Base-by-base conservation (phyloP, 2,329 filamentous ascomycete species). In the Rosellinia necatrix region DNA sequence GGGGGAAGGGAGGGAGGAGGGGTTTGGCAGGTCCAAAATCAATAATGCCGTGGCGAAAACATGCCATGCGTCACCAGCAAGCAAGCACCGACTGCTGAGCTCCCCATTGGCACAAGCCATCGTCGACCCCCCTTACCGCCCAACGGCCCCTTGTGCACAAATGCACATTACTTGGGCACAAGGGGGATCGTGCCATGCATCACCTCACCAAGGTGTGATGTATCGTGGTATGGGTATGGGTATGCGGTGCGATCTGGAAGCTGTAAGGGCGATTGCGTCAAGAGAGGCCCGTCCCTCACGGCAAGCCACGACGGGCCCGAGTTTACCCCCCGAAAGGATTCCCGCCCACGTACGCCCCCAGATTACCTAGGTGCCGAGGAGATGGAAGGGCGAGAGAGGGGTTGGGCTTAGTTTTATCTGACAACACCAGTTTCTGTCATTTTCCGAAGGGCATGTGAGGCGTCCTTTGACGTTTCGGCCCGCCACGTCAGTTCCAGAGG, bases 401-500 rank as follows among this genome's bases (percentile, higher is more conserved):
- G 35, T 32, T 49, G 5, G 17, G 15, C 10, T 32, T n/a, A n/a
- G n/a, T n/a, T n/a, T n/a, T n/a, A n/a, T n/a, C n/a, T n/a, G n/a
- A n/a, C n/a, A n/a, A n/a, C n/a, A n/a, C 10, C 43, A 13, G 19
- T 34, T 43, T 29, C 40, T 8, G 27, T 43, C 29, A 37, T 37
- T 49, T 50, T 25, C 32, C 25, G 40, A 41, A 15, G 29, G 19
- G 24, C 42, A 42, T 40, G 47, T 29, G 17, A 44, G 43, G 27
- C 56, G 47, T 49, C n/a, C n/a, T n/a, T n/a, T n/a, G 56, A 42
- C 52, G 15, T 41, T 44, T 29, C 9, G 19, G 30, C 38, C 29
- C 53, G 56, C 56, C 56, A 59, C 56, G 56, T 59, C 56, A 59
- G 43, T 49, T 34, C 9, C 17, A 56, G 56, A 49, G n/a, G n/a